phyloP scores from a whole-genome alignment of 169 alveolate genomes.

The Plasmodium knowlesi region DNA sequence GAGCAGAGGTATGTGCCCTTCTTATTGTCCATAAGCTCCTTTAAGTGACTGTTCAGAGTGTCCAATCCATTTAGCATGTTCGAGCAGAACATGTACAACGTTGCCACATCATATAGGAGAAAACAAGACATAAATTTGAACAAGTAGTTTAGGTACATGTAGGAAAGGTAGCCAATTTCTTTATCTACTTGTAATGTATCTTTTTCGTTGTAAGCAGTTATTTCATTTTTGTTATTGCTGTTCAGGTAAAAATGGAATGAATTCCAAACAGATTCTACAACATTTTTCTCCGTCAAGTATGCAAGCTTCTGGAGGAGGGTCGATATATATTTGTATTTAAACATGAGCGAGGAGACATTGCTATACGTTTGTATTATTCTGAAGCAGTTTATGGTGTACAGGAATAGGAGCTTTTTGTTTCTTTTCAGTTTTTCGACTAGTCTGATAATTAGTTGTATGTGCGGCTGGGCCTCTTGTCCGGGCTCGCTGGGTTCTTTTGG shows the following conservation, averaged over 20 bases:
- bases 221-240: constrained; percentile 7
- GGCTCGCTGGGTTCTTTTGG: not conserved
- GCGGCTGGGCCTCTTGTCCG: not conserved
- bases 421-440: constrained; percentile 23
- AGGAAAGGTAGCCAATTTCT: constrained; percentile 59
- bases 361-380: constrained; percentile 59
- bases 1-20: constrained; percentile 37
- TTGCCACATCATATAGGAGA: constrained; percentile 31
- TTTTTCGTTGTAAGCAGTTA: not conserved
- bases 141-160: constrained; percentile 47
- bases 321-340: constrained; percentile 51
- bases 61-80: constrained; percentile 29
- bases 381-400: constrained; percentile 59
- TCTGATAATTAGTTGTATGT: not conserved
- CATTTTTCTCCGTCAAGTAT: constrained; percentile 12
- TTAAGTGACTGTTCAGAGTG: constrained; percentile 23
- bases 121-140: constrained; percentile 44
- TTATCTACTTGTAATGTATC: constrained; percentile 5
- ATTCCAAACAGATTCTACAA: constrained; percentile 19
- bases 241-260: constrained; percentile 20
- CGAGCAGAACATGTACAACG: constrained; percentile 57
- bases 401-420: constrained; percentile 36
- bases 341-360: constrained; percentile 32
- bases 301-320: constrained; percentile 15
- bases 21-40: constrained; percentile 9